Evolutionary conservation across 306 rosid species (phyloP).

Genomic region (Vicia sativa): DNA sequence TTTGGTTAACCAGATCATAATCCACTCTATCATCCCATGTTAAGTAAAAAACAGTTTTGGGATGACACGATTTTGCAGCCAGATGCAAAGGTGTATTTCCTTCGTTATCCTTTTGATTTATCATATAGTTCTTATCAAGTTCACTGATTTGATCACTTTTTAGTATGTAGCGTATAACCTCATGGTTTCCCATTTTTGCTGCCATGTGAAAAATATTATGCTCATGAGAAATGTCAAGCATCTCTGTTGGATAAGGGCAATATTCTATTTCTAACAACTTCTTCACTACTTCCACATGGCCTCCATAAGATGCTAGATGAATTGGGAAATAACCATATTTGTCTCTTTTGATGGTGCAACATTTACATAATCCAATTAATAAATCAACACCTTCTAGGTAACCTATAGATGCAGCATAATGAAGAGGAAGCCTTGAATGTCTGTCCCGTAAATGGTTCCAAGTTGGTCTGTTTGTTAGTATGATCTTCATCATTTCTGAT

Average conservation of each 20-base stretch:
- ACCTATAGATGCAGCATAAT: slow-evolving; percentile 36
- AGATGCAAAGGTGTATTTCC: slow-evolving; percentile 47
- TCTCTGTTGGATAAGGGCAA: slow-evolving; percentile 20
- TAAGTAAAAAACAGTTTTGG: slow-evolving; percentile 2
- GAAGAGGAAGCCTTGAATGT: slow-evolving; percentile 28
- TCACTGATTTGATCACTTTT: not conserved
- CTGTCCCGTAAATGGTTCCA: slow-evolving; percentile 11
- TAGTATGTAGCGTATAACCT: slow-evolving; percentile 24
- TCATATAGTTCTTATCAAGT: not conserved
- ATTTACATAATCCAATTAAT: not conserved
- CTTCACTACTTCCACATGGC: slow-evolving; percentile 2
- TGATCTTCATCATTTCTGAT: not conserved
- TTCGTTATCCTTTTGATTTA: slow-evolving; percentile 15
- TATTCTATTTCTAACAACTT: slow-evolving; percentile 6
- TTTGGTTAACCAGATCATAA: not conserved
- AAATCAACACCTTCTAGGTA: slow-evolving; percentile 30
- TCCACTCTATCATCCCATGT: too few species aligned
- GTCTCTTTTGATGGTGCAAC: slow-evolving; percentile 6
- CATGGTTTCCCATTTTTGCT: slow-evolving; percentile 17
- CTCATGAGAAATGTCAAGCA: not conserved
- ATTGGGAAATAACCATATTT: slow-evolving; percentile 10
- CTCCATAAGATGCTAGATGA: slow-evolving; percentile 29
- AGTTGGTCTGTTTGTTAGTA: not conserved
- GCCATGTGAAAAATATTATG: slow-evolving; percentile 33
- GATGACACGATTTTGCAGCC: slow-evolving; percentile 20